A percentile compares a stretch with the other conserved stretches of the same genome.
phyloP scores from a whole-genome alignment of 2,329 filamentous ascomycete genomes.

The Alternaria sp. region DNA sequence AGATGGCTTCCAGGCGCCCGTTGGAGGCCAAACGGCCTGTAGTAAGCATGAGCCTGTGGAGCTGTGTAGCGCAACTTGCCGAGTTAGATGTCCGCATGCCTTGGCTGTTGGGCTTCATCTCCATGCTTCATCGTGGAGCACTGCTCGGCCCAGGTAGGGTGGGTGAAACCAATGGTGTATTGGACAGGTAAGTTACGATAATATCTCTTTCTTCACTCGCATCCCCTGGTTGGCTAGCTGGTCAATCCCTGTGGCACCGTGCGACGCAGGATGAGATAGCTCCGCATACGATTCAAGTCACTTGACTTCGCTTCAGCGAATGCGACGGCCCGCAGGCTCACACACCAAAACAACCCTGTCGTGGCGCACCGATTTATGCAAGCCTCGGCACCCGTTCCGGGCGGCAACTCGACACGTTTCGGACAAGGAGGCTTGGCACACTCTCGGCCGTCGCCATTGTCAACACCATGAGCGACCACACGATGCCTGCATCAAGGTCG shows the following conservation, averaged over 20 bases:
- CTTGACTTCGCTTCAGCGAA: slow-evolving; percentile 62
- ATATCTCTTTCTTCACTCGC: slow-evolving; percentile 34
- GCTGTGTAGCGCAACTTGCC: slow-evolving; percentile 73
- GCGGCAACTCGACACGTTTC: slow-evolving; percentile 47
- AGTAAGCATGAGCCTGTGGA: slow-evolving; percentile 78
- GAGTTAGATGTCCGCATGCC: slow-evolving; percentile 85
- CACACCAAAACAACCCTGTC: slow-evolving; percentile 43
- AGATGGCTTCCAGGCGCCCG: slow-evolving; percentile 43
- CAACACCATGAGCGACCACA: slow-evolving; percentile 19
- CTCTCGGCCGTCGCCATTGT: slow-evolving; percentile 16
- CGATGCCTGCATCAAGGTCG: slow-evolving; percentile 21
- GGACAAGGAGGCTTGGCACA: slow-evolving; percentile 38
- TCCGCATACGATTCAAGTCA: slow-evolving; percentile 66
- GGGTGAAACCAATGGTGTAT: slow-evolving; percentile 74
- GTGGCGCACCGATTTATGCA: slow-evolving; percentile 42
- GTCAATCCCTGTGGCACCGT: slow-evolving; percentile 27
- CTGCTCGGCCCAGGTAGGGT: slow-evolving; percentile 77
- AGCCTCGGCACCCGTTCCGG: slow-evolving; percentile 45
- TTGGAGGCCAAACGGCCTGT: slow-evolving; percentile 65
- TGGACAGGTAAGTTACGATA: slow-evolving; percentile 82
- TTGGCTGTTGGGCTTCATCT: slow-evolving; percentile 80
- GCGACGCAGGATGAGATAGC: slow-evolving; percentile 43
- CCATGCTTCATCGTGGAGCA: slow-evolving; percentile 76
- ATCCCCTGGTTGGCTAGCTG: slow-evolving; percentile 42
- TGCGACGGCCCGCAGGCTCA: slow-evolving; percentile 46